Evolutionary conservation across 257 asterid genomes (phyloP).

Genomic region (Petunia secreta): DNA sequence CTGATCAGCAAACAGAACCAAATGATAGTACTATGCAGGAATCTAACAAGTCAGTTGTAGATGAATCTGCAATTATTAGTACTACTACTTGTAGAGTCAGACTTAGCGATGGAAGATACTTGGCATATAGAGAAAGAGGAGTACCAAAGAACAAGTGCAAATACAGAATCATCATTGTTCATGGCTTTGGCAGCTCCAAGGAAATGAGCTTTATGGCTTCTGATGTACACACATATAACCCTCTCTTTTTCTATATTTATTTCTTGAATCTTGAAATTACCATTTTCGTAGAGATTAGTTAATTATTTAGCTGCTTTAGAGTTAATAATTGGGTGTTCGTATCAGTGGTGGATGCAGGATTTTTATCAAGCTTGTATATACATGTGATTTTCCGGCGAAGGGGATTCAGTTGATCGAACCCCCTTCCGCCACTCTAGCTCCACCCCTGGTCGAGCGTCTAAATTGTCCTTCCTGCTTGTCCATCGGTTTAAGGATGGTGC

Average conservation of each 20-base stretch:
- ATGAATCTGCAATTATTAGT: slow-evolving; percentile 21
- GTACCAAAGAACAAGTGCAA: slow-evolving; percentile 63
- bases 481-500: too few relatives aligned
- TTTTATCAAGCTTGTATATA: too few relatives aligned
- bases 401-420: too few relatives aligned
- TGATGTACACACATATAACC: slow-evolving; percentile 44
- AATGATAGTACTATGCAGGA: slow-evolving; percentile 40
- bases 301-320: not conserved
- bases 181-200: slow-evolving; percentile 91
- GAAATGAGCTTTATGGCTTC: slow-evolving; percentile 85
- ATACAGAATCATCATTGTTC: slow-evolving; percentile 68
- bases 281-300: not conserved
- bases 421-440: too few relatives aligned
- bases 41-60: slow-evolving; percentile 38
- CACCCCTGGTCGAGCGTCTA: too few relatives aligned
- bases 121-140: slow-evolving; percentile 87
- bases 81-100: slow-evolving; percentile 45
- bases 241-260: not conserved
- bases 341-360: too few relatives aligned
- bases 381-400: too few relatives aligned
- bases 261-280: not conserved
- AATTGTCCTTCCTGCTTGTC: too few relatives aligned
- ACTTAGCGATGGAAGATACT: slow-evolving; percentile 80
- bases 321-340: not conserved
- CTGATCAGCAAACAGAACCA: slow-evolving; percentile 58